Base-by-base conservation (phyloP, 306 rosid species). In the Malus sylvestris region DNA sequence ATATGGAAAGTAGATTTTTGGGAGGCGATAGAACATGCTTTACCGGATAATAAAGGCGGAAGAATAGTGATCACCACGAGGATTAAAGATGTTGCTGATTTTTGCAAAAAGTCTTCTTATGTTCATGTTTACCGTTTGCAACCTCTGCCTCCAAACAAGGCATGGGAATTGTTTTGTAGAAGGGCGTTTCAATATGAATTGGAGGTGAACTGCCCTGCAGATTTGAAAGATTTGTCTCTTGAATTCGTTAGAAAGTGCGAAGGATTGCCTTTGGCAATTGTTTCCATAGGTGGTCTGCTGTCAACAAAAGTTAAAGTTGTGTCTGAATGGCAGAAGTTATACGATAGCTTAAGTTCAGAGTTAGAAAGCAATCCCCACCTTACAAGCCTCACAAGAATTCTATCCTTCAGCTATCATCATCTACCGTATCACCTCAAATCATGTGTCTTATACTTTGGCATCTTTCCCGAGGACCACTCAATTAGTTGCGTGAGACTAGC, bases 351-450 rank as follows among this genome's bases (percentile, higher is more conserved):
- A 14, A 75, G 46, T n/a, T 68, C 40, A 0, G 80, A 75, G 60
- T 35, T 80, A 18, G 71, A 62, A 38, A 51, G 13, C 4, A 69
- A 74, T 51, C 46, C 68, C 7, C 76, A 75, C 18, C 76, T 80
- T 8, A 8, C 45, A 18, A 74, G 49, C 23, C 33, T 80, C 27
- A 10, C 14, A 33, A 74, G 55, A 60, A 80, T 75, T 12, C 1
- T 80, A 11, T 68, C 57, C 8, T 8, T 61, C 3, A 46, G 75
- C 63, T 81, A 71, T 45, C 33, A 81, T 23, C 66, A 81, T 20
- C 45, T 76, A 49, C 85, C 85, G 4, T 67, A 71, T 10, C 15
- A 81, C 53, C 78, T 81, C 49, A 81, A 76, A 33, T 76, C 64
- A 0, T 81, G 84, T 55, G 44, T 65, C 55, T 38, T 70, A 11